Evolutionary conservation across 257 asterid species (phyloP).

Genomic region (Jasminum sambac): DNA sequence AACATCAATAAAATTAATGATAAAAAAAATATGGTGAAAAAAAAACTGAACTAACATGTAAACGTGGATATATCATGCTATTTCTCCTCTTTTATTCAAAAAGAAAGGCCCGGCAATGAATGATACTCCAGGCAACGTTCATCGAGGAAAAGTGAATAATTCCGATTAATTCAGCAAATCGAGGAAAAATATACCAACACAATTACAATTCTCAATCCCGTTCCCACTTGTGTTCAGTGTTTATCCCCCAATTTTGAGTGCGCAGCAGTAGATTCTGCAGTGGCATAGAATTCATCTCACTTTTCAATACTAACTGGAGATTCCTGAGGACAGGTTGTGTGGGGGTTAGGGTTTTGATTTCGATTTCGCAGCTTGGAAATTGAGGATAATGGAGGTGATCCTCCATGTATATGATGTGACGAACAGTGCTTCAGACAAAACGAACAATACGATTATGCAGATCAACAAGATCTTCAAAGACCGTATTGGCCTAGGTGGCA

Average conservation of each 20-base stretch:
- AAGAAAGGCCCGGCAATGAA: not conserved
- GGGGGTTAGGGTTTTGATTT: conserved; percentile 31
- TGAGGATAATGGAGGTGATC: conserved; percentile 43
- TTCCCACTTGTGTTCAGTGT: not conserved
- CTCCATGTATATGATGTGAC: conserved; percentile 88
- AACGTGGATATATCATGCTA: not conserved
- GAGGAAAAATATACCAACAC: not conserved
- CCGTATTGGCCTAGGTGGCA: conserved; percentile 95
- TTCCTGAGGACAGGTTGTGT: not conserved
- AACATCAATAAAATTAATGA: too few relatives aligned
- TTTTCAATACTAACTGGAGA: conserved; percentile 11
- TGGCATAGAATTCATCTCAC: conserved; percentile 9
- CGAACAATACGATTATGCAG: conserved; percentile 91
- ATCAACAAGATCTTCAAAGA: conserved; percentile 97
- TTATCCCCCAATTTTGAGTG: conserved; percentile 28
- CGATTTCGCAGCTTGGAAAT: not conserved
- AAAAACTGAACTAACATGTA: not conserved
- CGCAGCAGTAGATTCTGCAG: conserved; percentile 1
- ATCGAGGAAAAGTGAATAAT: not conserved
- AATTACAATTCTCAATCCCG: not conserved
- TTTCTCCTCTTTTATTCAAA: not conserved
- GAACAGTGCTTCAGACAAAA: conserved; percentile 82
- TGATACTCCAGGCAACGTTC: not conserved
- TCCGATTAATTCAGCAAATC: not conserved
- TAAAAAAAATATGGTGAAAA: too few relatives aligned